These are phyloP conservation scores for Picea glauca DNA, from an alignment of 75 land plant genomes.

Conservation along the genomic window DNA sequence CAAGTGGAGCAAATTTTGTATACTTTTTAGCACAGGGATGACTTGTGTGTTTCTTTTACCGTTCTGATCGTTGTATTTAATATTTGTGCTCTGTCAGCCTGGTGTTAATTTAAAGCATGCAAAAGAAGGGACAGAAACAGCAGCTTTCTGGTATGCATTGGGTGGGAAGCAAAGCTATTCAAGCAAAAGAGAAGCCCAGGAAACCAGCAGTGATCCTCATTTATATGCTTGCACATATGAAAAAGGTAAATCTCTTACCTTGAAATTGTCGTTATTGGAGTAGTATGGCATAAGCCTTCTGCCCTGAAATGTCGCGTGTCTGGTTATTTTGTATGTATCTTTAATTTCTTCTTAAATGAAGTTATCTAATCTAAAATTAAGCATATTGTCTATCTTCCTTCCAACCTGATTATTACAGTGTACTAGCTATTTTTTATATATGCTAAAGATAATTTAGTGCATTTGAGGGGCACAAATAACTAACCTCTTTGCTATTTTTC, in stretches of 20 bases:
- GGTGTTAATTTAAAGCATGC: slow-evolving; percentile 62
- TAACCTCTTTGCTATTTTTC: neutral
- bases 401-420: neutral
- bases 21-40: neutral
- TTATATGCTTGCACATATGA: slow-evolving; percentile 6
- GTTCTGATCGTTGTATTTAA: neutral
- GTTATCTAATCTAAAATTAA: neutral
- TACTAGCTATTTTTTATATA: neutral
- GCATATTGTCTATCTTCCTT: neutral
- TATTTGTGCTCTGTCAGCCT: slow-evolving; percentile 39
- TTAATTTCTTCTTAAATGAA: neutral
- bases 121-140: slow-evolving; percentile 91
- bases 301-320: neutral
- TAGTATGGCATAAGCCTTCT: neutral
- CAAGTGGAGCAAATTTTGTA: too few species aligned
- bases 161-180: slow-evolving; percentile 83
- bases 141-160: slow-evolving; percentile 81
- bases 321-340: neutral
- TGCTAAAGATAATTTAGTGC: neutral
- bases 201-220: slow-evolving; percentile 82
- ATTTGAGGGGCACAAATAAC: neutral
- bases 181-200: slow-evolving; percentile 62
- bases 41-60: neutral
- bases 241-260: slow-evolving; percentile 28
- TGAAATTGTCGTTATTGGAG: neutral